Evolutionary conservation across 805 yeast genomes (phyloP), one percentile per base, ranked within the genome.

Genomic region (Candida patagonica): DNA sequence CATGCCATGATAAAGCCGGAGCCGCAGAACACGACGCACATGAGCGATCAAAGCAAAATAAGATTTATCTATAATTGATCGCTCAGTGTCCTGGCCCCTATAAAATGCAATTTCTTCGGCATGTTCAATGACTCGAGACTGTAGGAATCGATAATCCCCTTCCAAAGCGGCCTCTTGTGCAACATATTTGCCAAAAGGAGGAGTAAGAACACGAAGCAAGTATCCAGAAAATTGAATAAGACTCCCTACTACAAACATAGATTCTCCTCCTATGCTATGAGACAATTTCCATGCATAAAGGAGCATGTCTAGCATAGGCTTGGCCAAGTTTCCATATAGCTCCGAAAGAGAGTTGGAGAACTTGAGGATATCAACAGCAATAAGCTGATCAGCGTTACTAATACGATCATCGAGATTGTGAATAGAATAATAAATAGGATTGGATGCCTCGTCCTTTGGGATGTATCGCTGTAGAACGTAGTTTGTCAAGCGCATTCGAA

Each of bases 71-170:
- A 88, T 62, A 46, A 74, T 69, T 51, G 80, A 83, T 46, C 81
- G 66, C 59, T 88, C 97, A 40, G 85, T 72, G 12, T 73, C 60
- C 57, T 86, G 89, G 17, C 96, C 96, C 44, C 80, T 73, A 38
- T 85, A 70, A 38, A 88, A 65, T 0, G 95, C 96, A 50, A 88
- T 78, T 56, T 88, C 96, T 62, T 88, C 97, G 51, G 73, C 75
- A 56, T 79, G 82, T 35, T 74, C 65, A 21, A 85, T 85, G 13
- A 88, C 66, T 55, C 86, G 80, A 1, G 95, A 78, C 61, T 88
- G 96, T 20, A 80, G 71, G 13, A 81, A 73, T 49, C 95, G 76
- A 51, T 86, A 80, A 54, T 80, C 79, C 44, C 95, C 94, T 59
- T 88, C 96, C 38, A 86, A 66, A 35, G 76, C 72, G 13, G 94